Evolutionary conservation across 352 stramenopile genomes (phyloP), one percentile per base, ranked within the genome.

Genomic region (Globisporangium emineosum): DNA sequence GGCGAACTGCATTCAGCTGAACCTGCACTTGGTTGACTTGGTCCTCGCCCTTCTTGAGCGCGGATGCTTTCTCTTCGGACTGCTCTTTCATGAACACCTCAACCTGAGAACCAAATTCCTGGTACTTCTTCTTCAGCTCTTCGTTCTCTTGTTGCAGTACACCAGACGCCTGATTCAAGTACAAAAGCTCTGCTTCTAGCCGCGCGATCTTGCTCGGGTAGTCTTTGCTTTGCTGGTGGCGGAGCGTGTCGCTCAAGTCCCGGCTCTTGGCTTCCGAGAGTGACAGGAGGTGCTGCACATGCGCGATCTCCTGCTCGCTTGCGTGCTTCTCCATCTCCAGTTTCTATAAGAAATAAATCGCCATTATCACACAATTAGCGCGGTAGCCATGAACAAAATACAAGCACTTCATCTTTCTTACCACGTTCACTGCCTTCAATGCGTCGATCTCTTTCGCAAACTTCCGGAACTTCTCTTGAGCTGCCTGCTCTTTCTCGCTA

Each of bases 81-180:
- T 90, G 84, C n/a, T 90, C 81, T 35, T 83, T 77, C 77, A 91
- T 90, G 50, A 90, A 89, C 21, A 78, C 54, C 33, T 93, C 83
- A 21, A 93, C 82, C 52, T 93, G 81, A 3, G 70, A 68, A 1
- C 82, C 84, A 66, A 93, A 91, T 42, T 91, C 80, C 60, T 88
- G 67, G 50, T 93, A 93, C 56, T 86, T 83, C 21, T 76, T 75
- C 47, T 79, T 78, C 2, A 91, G 59, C 43, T 82, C 68, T 3
- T 84, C 78, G 33, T 89, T 80, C 15, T 90, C 79, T 32, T 78
- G 83, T 60, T 80, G 62, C 0, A 83, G 57, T 12, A 58, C 29
- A 7, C 50, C 62, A 50, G 73, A 62, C 5, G 66, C 65, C 57
- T 86, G 72, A 8, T 76, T 62, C 8, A 76, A 62, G 32, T 89